Conservation (phyloP, 306 rosid species). For the Begonia masoniana region DNA sequence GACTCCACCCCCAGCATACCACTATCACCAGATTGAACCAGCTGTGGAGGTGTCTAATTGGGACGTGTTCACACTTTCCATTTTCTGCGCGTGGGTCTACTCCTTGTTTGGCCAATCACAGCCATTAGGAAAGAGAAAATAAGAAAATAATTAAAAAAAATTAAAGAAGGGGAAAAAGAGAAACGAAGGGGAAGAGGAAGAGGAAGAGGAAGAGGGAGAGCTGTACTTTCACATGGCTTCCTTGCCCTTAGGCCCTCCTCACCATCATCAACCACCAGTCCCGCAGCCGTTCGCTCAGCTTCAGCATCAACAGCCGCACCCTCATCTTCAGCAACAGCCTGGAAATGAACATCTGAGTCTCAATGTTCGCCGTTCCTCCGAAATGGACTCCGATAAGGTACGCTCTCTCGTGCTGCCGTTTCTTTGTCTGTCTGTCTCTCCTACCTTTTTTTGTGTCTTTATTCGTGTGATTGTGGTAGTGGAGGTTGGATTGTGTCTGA, state of each 20-base stretch:
- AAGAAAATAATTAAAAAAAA: neutral
- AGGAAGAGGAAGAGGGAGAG: conserved; percentile 2
- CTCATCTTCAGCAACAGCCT: conserved; percentile 13
- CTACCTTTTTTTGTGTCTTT: neutral
- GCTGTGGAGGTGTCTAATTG: conserved; percentile 9
- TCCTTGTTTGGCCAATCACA: conserved; percentile 17
- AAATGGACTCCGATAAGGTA: conserved; percentile 57
- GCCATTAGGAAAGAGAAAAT: conserved; percentile 8
- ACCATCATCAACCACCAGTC: conserved; percentile 33
- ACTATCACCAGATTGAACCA: conserved; percentile 3
- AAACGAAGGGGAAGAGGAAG: neutral
- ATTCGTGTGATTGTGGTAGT: conserved; percentile 2
- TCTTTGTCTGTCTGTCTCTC: neutral
- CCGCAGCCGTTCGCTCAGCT: conserved; percentile 14
- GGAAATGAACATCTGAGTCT: conserved; percentile 26
- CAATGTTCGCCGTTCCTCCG: conserved; percentile 38
- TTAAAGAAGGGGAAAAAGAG: neutral
- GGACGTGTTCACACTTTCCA: conserved; percentile 9
- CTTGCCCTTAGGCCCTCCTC: conserved; percentile 50
- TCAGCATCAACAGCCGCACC: conserved; percentile 1
- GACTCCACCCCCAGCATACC: conserved; percentile 17
- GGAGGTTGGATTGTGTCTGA: conserved; percentile 40
- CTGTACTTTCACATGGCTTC: conserved; percentile 46
- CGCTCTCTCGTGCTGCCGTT: conserved; percentile 6
- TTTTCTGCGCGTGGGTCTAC: conserved; percentile 12